Base-by-base conservation (phyloP, 2,329 filamentous ascomycete genomes). In the Chrysoporthe austroafricana region DNA sequence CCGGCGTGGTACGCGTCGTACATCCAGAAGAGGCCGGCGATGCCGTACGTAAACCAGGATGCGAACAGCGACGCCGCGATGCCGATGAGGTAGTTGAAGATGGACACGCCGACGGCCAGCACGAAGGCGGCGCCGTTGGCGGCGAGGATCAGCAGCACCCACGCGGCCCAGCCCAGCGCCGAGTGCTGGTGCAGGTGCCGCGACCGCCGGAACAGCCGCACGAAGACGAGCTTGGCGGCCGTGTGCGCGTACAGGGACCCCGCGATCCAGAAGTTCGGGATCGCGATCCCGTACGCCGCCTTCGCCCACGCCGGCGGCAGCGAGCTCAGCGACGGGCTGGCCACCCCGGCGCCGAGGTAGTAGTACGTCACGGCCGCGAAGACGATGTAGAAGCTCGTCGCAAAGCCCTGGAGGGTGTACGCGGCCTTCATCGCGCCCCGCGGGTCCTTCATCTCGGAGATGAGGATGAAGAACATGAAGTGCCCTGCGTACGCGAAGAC, bases 401-500 rank as follows among this genome's bases (percentile, higher is more conserved):
- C 81, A 69, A 84, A 81, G 56, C 78, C 76, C 72, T 86, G 83
- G 34, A 86, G 77, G 3, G 78, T 76, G 75, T 81, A 85, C 0
- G 83, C 83, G 0, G 85, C 81, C 66, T 84, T 83, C 79, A 85
- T 84, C 2, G 82, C 81, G 63, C 85, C 82, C 64, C 79, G 77
- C 5, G 84, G 84, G 52, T 77, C 76, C 69, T 79, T 80, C 83
- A 86, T 85, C 72, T 86, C 84, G 0, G 82, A 84, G 50, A 85
- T 82, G 44, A 85, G 77, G 59, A 84, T 80, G 74, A 85, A 85
- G 73, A 85, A 86, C 79, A 85, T 83, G 73, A 85, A 85, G 67
- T 85, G 83, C 4, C 83, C 83, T 0, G 83, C 83, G 72, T 82
- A 85, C 0, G 83, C 79, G 68, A 86, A 86, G 0, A 85, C 83